These are phyloP conservation scores for Cucumis hystrix DNA, from an alignment of 306 rosid genomes.

Conservation along the genomic window DNA sequence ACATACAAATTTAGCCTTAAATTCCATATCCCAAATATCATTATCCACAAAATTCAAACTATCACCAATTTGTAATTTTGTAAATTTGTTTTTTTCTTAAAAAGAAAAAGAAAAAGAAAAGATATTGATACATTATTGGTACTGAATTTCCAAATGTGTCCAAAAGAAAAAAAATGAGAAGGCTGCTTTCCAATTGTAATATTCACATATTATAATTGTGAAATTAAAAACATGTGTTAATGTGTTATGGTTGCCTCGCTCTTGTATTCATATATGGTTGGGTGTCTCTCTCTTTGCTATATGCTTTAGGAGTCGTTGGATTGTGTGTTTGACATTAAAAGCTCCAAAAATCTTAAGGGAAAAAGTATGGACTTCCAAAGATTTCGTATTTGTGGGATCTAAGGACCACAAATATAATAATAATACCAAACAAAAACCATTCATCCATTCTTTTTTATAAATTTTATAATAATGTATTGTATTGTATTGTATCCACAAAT, in stretches of 20 bases:
- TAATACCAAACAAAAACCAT: too few relatives aligned
- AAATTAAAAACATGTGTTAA: neutral
- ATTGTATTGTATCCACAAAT: too few relatives aligned
- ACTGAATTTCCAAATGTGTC: neutral
- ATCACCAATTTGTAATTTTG: too few relatives aligned
- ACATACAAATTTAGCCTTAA: too few relatives aligned
- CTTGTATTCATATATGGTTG: neutral
- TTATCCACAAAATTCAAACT: too few relatives aligned
- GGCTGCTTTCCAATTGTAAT: neutral
- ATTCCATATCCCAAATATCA: too few relatives aligned
- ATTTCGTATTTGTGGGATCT: neutral
- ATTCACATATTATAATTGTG: neutral
- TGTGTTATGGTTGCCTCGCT: neutral
- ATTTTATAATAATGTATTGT: too few relatives aligned
- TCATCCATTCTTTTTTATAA: too few relatives aligned
- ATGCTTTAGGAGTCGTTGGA: neutral
- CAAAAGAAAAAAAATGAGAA: neutral
- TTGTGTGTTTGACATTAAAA: slow-evolving; percentile 1
- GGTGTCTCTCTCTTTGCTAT: neutral
- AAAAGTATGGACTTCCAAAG: neutral
- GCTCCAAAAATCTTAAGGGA: neutral
- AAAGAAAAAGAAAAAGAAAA: too few relatives aligned
- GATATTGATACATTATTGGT: too few relatives aligned
- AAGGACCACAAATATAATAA: neutral
- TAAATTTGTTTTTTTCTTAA: too few relatives aligned